phyloP scores from a whole-genome alignment of 345 rosid species.

The Brassica rapa region DNA sequence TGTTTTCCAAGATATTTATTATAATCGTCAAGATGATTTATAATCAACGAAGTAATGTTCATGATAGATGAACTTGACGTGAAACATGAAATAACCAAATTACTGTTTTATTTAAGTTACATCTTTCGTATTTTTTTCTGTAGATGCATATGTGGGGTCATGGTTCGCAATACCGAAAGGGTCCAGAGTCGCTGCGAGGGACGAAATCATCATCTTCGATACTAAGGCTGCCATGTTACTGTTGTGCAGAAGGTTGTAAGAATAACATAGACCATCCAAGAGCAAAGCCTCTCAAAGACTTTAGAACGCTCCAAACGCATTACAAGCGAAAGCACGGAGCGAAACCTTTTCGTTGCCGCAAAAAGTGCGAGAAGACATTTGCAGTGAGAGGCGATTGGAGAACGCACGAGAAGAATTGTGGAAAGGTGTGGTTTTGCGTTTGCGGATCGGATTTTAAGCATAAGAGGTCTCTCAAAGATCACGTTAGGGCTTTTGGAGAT shows the following conservation, averaged over 20 bases:
- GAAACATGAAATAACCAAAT: background rate
- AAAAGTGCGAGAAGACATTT: slow-evolving; percentile 76
- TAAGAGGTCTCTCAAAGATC: slow-evolving; percentile 96
- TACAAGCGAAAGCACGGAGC: slow-evolving; percentile 83
- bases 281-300: slow-evolving; percentile 81
- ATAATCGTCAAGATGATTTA: background rate
- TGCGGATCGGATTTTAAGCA: slow-evolving; percentile 99
- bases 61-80: slow-evolving; percentile 11
- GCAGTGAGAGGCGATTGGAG: slow-evolving; percentile 99
- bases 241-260: slow-evolving; percentile 80
- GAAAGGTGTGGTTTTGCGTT: slow-evolving; percentile 93
- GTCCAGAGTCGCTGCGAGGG: slow-evolving; percentile 78
- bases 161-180: slow-evolving; percentile 86
- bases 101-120: background rate
- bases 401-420: slow-evolving; percentile 97
- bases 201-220: slow-evolving; percentile 68
- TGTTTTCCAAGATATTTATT: background rate
- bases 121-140: slow-evolving; percentile 10
- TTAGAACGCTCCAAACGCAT: slow-evolving; percentile 91
- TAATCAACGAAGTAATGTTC: background rate
- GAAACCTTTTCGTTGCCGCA: slow-evolving; percentile 75
- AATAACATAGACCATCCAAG: slow-evolving; percentile 86
- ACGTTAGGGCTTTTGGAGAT: slow-evolving; percentile 84
- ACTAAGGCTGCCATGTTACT: slow-evolving; percentile 80
- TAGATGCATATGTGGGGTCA: slow-evolving; percentile 99